A percentile compares a stretch with the other conserved stretches of the same genome.
These are phyloP conservation scores for Talaromyces pinophilus DNA, from an alignment of 2,329 filamentous ascomycete species.

Conservation along the genomic window DNA sequence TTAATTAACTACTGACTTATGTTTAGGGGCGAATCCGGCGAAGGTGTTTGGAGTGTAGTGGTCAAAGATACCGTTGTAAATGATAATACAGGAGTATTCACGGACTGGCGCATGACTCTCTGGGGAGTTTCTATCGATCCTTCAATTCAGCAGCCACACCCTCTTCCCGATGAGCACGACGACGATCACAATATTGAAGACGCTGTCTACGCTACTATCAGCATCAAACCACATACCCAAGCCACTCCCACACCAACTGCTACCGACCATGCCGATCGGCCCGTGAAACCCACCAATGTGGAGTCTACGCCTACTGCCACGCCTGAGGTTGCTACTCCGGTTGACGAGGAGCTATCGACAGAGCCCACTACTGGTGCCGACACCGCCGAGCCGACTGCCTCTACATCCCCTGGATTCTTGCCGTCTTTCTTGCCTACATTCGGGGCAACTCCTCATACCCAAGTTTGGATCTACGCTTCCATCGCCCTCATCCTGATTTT, in stretches of 20 bases:
- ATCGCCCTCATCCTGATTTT: constrained; percentile 82
- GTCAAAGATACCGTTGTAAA: constrained; percentile 84
- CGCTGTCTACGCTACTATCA: constrained; percentile 64
- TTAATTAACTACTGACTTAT: not conserved
- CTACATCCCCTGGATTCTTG: constrained; percentile 57
- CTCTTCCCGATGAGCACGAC: constrained; percentile 79
- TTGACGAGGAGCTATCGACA: constrained; percentile 25
- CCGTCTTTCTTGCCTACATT: constrained; percentile 90
- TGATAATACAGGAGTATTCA: constrained; percentile 72
- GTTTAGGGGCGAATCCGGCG: constrained; percentile 76
- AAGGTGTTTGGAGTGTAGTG: constrained; percentile 88
- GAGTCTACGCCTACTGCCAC: constrained; percentile 30
- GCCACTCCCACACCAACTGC: constrained; percentile 53
- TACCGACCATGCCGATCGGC: constrained; percentile 66
- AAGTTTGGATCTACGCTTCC: constrained; percentile 91
- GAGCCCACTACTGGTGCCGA: constrained; percentile 31
- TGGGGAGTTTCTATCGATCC: constrained; percentile 88
- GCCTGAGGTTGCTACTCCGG: constrained; percentile 27
- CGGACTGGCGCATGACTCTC: constrained; percentile 90
- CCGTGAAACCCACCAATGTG: constrained; percentile 56
- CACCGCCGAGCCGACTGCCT: constrained; percentile 21
- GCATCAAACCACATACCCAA: constrained; percentile 51
- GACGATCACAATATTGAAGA: constrained; percentile 76
- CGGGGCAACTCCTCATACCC: constrained; percentile 80
- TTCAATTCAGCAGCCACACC: constrained; percentile 69